Base-by-base conservation (phyloP, 2,329 filamentous ascomycete genomes). In the Fusarium transvaalense region DNA sequence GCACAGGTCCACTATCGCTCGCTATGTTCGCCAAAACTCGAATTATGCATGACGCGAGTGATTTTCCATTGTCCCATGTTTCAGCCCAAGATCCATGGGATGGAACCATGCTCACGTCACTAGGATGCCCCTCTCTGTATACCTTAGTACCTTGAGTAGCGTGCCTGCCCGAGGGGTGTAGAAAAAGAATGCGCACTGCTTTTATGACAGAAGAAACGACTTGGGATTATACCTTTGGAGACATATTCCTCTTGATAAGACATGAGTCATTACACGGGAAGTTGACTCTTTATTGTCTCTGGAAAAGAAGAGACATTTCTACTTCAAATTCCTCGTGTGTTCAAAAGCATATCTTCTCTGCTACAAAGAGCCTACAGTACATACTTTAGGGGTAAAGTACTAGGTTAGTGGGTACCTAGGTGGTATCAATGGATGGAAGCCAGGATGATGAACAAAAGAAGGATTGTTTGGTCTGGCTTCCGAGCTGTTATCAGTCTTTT, bases 11-110 rank as follows among this genome's bases (percentile, higher is more conserved):
- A 51, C 35, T 39, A 29, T 39, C 13, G 47, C 13, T 61, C 66
- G 58, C 54, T 57, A 56, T 61, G 52, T 32, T 69, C 63, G 59
- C 47, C 67, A 68, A 64, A 51, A 37, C 7, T 48, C 31, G 41
- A 35, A 59, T 46, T 52, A 56, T 67, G 50, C 41, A 46, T 25
- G 27, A 54, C 37, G 37, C 53, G 19, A 60, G 57, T 60, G 50
- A 54, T 70, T 60, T 62, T 56, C 27, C 17, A 66, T 64, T 32
- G 32, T 52, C 53, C 37, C 32, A 59, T 46, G 48, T 55, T 64
- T 67, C 58, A 55, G 50, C 66, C 48, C 52, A 42, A 55, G 23
- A 29, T 29, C 23, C 31, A 34, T 31, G 35, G 32, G 23, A 59
- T 45, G 32, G 38, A 45, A 31, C 38, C 54, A 55, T 54, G 56